Percentiles rank a stretch among this genome's conserved stretches.
Conservation (phyloP, 208 protist species). For the Novymonas esmeraldas region DNA sequence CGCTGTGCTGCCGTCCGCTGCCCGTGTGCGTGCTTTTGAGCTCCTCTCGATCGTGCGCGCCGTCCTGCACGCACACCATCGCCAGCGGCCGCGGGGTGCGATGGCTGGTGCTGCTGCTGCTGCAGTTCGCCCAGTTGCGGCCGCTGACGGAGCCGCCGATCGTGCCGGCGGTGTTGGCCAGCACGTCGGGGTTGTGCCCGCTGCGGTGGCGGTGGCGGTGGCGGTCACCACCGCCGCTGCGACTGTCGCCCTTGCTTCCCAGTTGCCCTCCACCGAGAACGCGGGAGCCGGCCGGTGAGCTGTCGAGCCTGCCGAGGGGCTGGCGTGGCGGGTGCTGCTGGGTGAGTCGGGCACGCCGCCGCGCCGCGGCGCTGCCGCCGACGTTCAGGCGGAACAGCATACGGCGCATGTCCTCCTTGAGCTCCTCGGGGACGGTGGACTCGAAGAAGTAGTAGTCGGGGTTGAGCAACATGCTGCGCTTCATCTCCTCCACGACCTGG, state of each 20-base stretch:
- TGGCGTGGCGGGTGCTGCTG: slow-evolving; percentile 4
- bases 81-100: not conserved
- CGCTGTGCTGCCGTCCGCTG: not conserved
- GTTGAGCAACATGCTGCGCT: slow-evolving; percentile 48
- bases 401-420: slow-evolving; percentile 48
- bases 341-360: slow-evolving; percentile 4
- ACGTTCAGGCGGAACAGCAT: slow-evolving; percentile 31
- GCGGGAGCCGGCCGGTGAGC: not conserved
- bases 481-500: slow-evolving; percentile 44
- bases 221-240: not conserved
- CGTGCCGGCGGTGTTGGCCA: not conserved
- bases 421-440: slow-evolving; percentile 39
- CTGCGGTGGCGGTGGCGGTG: not conserved
- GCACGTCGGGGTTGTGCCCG: not conserved
- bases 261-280: not conserved
- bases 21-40: not conserved
- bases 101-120: slow-evolving; percentile 8
- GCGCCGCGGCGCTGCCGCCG: slow-evolving; percentile 4
- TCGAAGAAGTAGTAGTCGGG: slow-evolving; percentile 60
- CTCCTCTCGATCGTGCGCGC: not conserved
- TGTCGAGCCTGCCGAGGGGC: slow-evolving; percentile 4
- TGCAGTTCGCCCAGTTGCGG: not conserved
- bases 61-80: not conserved
- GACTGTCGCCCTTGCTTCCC: slow-evolving; percentile 1
- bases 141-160: not conserved